These are phyloP conservation scores for Aspergillus fumigatus DNA, from an alignment of 2,329 filamentous ascomycete species.

Conservation along the genomic window DNA sequence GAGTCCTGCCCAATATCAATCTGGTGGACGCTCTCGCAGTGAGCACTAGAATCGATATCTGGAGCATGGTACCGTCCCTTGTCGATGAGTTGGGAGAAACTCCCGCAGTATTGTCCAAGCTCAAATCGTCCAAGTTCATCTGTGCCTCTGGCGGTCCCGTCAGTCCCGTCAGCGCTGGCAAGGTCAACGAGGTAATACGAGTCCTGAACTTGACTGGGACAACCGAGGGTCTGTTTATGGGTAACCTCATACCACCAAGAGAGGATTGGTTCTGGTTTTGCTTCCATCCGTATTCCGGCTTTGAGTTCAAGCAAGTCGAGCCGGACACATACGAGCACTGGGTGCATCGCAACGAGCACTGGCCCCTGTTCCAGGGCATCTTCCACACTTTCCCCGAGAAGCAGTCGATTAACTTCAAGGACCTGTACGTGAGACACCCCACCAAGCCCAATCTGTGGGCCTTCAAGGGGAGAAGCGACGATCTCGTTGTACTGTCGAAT, in stretches of 20 bases:
- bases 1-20: no score
- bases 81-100: no score
- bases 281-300: slow-evolving; percentile 10
- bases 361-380: slow-evolving; percentile 19
- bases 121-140: no score
- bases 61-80: no score
- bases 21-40: no score
- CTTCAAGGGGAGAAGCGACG: slow-evolving; percentile 19
- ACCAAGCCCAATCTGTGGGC: slow-evolving; percentile 20
- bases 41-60: no score
- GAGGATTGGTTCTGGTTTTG: slow-evolving; percentile 3
- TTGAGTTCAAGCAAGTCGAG: slow-evolving; percentile 20
- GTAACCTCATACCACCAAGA: slow-evolving; percentile 11
- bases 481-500: slow-evolving; percentile 20
- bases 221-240: neutral
- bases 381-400: slow-evolving; percentile 28
- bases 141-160: no score
- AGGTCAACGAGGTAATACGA: no score
- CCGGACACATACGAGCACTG: slow-evolving; percentile 32
- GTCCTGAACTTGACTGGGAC: no score
- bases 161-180: no score
- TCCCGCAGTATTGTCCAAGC: no score
- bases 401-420: slow-evolving; percentile 21
- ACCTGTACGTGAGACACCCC: slow-evolving; percentile 16
- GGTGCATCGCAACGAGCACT: slow-evolving; percentile 29